Conservation (phyloP, 2,329 filamentous ascomycete genomes). For the Epichloe uncinata region DNA sequence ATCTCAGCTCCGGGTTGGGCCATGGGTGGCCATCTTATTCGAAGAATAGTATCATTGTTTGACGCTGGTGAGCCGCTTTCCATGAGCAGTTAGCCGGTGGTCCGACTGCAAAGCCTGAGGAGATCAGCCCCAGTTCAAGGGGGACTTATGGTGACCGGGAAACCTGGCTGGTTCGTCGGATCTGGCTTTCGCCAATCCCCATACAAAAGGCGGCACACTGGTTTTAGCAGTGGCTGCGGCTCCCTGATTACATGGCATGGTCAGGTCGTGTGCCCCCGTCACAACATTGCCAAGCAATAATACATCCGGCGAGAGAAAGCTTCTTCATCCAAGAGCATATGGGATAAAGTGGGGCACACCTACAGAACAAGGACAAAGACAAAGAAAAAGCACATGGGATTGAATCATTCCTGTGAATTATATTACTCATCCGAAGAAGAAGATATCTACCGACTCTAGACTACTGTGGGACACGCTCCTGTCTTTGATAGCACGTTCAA, state of each 20-base stretch:
- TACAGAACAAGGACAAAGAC: neutral
- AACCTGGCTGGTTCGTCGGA: neutral
- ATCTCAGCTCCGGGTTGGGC: neutral
- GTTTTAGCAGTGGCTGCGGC: neutral
- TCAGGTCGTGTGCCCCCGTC: neutral
- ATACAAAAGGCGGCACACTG: neutral
- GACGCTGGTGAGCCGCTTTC: neutral
- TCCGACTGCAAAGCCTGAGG: neutral
- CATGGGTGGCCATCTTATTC: neutral
- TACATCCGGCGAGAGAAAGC: neutral
- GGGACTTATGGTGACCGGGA: neutral
- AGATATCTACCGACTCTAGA: conserved; percentile 16
- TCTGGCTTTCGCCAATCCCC: neutral
- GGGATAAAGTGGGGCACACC: neutral
- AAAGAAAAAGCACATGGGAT: neutral
- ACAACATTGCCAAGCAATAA: neutral
- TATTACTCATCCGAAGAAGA: conserved; percentile 14
- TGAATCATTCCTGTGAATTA: neutral
- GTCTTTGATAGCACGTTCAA: conserved; percentile 35
- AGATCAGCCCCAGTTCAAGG: neutral
- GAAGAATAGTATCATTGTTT: neutral
- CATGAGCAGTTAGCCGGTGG: neutral
- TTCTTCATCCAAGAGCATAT: neutral
- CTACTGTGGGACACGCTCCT: conserved; percentile 18
- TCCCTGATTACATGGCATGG: neutral